Evolutionary conservation across 2,329 filamentous ascomycete genomes (phyloP).

Genomic region (Arachnopeziza araneosa): DNA sequence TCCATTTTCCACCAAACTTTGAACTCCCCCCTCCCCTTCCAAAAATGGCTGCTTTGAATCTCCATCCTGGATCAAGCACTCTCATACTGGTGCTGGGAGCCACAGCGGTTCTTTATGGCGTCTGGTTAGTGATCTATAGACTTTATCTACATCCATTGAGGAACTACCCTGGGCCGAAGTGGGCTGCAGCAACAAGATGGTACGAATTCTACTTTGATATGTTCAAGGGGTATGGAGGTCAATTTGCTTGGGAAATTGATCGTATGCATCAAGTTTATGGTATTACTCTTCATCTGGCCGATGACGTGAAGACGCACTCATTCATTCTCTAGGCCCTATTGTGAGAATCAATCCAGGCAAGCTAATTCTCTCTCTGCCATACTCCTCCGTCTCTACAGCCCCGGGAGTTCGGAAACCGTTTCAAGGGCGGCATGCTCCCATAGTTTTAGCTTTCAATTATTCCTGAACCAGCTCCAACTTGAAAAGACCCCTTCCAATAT

Average conservation of each 20-base stretch:
- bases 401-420: too few relatives aligned
- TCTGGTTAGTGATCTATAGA: conserved; percentile 2
- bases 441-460: too few relatives aligned
- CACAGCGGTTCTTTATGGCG: not conserved
- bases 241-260: not conserved
- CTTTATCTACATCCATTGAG: conserved; percentile 7
- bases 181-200: not conserved
- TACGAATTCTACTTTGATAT: not conserved
- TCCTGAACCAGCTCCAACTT: too few relatives aligned
- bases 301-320: not conserved
- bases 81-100: not conserved
- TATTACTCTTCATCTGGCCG: not conserved
- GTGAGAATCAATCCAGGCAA: conserved; percentile 19
- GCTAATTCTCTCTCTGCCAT: too few relatives aligned
- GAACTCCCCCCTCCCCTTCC: not conserved
- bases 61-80: not conserved
- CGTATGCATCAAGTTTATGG: not conserved
- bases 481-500: too few relatives aligned
- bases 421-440: too few relatives aligned
- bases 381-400: too few relatives aligned
- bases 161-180: not conserved
- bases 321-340: conserved; percentile 9
- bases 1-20: not conserved
- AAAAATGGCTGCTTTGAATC: not conserved
- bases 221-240: not conserved